A percentile compares a stretch with the other conserved stretches of the same genome.
phyloP scores from a whole-genome alignment of 2,329 filamentous ascomycete genomes.

The Alternaria viburni region DNA sequence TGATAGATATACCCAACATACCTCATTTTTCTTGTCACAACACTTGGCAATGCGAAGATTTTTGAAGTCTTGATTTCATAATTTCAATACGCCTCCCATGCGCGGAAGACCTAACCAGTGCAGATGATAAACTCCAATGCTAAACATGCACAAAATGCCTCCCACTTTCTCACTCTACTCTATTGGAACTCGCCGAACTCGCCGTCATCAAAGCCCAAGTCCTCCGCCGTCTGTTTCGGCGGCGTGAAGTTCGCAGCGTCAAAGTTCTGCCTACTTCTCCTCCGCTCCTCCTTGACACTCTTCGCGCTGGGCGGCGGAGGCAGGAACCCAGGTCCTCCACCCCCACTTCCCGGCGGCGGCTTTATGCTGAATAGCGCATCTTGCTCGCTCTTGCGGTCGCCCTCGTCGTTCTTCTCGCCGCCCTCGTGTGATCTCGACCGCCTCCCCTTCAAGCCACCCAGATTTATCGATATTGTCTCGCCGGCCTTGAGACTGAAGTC shows the following conservation, averaged over 20 bases:
- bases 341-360: constrained; percentile 64
- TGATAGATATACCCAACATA: constrained; percentile 10
- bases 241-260: constrained; percentile 21
- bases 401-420: constrained; percentile 48
- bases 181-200: constrained; percentile 83
- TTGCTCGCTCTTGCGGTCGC: constrained; percentile 49
- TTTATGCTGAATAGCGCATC: constrained; percentile 73
- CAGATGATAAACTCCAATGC: constrained; percentile 24
- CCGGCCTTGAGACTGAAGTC: constrained; percentile 89
- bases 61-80: neutral
- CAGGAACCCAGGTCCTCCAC: constrained; percentile 53
- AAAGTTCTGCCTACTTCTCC: constrained; percentile 57
- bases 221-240: constrained; percentile 53
- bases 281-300: constrained; percentile 67
- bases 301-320: constrained; percentile 71
- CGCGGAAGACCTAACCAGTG: constrained; percentile 15
- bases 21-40: neutral
- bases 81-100: constrained; percentile 28
- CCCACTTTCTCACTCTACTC: neutral
- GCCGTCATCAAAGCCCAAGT: constrained; percentile 84
- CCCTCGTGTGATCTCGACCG: constrained; percentile 47
- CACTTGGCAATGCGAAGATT: neutral
- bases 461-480: constrained; percentile 84
- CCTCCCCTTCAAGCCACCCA: constrained; percentile 64
- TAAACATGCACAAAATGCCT: constrained; percentile 14